These are phyloP conservation scores for Fonsecaea pedrosoi DNA, from an alignment of 2,329 filamentous ascomycete genomes.

Conservation along the genomic window DNA sequence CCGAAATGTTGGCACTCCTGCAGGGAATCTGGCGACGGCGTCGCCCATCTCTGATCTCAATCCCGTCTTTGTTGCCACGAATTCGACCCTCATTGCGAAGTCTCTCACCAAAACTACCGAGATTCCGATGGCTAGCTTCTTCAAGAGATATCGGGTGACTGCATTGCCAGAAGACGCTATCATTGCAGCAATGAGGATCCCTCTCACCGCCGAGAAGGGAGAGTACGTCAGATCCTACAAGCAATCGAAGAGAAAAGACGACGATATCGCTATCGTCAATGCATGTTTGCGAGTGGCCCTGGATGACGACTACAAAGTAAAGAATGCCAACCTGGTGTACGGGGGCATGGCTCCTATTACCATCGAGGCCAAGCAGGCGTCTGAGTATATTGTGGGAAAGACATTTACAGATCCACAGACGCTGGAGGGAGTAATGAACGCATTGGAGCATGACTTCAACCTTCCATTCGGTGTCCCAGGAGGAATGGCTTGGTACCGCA, in stretches of 20 bases:
- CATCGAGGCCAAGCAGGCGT: slow-evolving; percentile 80
- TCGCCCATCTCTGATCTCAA: slow-evolving; percentile 97
- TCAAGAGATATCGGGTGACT: slow-evolving; percentile 87
- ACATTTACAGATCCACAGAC: slow-evolving; percentile 80
- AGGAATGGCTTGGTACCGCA: slow-evolving; percentile 96
- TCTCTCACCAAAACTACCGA: slow-evolving; percentile 75
- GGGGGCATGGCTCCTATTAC: slow-evolving; percentile 95
- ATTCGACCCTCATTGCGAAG: slow-evolving; percentile 80
- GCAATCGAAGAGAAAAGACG: slow-evolving; percentile 94
- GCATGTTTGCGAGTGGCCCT: slow-evolving; percentile 79
- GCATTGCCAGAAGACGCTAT: slow-evolving; percentile 81
- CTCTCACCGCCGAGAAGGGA: slow-evolving; percentile 72
- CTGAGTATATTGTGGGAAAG: slow-evolving; percentile 76
- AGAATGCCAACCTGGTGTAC: slow-evolving; percentile 81
- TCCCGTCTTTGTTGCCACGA: slow-evolving; percentile 87
- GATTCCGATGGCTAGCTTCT: slow-evolving; percentile 92
- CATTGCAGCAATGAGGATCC: slow-evolving; percentile 86
- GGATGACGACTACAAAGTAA: slow-evolving; percentile 71
- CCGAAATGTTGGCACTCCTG: slow-evolving; percentile 94
- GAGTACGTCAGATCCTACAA: slow-evolving; percentile 93
- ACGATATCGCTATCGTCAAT: slow-evolving; percentile 98
- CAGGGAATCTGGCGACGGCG: slow-evolving; percentile 91
- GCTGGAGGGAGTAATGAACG: slow-evolving; percentile 86
- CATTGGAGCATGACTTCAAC: slow-evolving; percentile 87
- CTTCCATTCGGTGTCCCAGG: slow-evolving; percentile 89